phyloP scores from a whole-genome alignment of 371 early-diverging fungal genomes.

The Rhizomucor pusillus region DNA sequence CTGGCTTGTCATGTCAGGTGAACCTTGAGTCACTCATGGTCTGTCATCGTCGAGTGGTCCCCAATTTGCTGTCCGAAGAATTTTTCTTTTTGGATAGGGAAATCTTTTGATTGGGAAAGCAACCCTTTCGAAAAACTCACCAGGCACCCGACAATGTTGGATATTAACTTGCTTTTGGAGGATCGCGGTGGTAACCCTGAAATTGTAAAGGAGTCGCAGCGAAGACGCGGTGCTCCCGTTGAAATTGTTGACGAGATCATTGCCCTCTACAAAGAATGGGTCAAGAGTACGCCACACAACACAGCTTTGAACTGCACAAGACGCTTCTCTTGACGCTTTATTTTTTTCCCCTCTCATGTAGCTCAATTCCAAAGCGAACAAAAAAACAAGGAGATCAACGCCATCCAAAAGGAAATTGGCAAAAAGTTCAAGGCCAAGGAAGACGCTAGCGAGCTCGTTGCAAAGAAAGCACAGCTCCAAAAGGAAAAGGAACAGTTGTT shows the following conservation, averaged over 20 bases:
- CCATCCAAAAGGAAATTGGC: constrained; percentile 90
- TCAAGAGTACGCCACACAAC: constrained; percentile 75
- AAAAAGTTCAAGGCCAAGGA: constrained; percentile 90
- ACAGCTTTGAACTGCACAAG: background rate
- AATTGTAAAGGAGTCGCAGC: constrained; percentile 89
- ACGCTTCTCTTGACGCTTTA: no score
- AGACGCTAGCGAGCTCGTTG: constrained; percentile 77
- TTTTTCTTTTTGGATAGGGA: no score
- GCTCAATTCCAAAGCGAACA: constrained; percentile 87
- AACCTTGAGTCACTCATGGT: no score
- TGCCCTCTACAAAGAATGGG: constrained; percentile 90
- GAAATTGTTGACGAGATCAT: constrained; percentile 93
- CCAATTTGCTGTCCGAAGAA: no score
- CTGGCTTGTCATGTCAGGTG: no score
- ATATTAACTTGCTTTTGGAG: constrained; percentile 88
- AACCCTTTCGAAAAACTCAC: no score
- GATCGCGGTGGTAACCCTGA: constrained; percentile 97
- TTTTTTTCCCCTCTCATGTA: constrained; percentile 13
- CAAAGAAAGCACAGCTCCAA: constrained; percentile 71
- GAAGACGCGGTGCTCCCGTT: constrained; percentile 82
- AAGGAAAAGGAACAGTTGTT: constrained; percentile 70
- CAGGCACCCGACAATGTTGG: constrained; percentile 58
- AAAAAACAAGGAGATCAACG: constrained; percentile 89
- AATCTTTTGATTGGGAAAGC: no score
- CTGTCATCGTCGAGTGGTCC: no score